These are phyloP conservation scores for Cucumis cinereus DNA, from an alignment of 306 rosid species.

Conservation along the genomic window DNA sequence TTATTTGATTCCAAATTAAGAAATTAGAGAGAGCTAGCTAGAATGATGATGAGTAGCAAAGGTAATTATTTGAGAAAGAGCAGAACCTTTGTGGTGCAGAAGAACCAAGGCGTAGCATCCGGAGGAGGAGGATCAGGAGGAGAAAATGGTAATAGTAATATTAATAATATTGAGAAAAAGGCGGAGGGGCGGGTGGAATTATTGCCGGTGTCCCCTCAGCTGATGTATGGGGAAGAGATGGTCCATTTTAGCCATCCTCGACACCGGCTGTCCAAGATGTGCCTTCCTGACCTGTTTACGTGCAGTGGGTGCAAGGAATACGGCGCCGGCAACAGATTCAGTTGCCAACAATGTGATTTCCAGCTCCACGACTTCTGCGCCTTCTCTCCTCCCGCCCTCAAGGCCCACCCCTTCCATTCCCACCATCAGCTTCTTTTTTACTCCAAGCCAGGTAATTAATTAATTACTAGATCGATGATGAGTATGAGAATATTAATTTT, in stretches of 20 bases:
- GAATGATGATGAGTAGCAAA: background rate
- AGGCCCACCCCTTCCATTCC: conserved; percentile 65
- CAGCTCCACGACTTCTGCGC: conserved; percentile 85
- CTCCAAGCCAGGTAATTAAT: conserved; percentile 38
- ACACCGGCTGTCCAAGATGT: conserved; percentile 39
- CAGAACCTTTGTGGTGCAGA: background rate
- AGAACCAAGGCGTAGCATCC: background rate
- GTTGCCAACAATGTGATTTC: conserved; percentile 56
- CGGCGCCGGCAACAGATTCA: conserved; percentile 72
- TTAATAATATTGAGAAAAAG: conserved; percentile 15
- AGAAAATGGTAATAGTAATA: background rate
- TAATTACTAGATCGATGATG: too few relatives aligned
- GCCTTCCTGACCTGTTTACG: conserved; percentile 39
- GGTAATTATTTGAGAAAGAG: background rate
- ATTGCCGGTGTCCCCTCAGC: conserved; percentile 56
- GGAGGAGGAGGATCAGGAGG: background rate
- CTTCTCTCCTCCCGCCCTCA: conserved; percentile 53
- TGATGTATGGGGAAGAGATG: conserved; percentile 43
- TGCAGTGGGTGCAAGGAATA: conserved; percentile 68
- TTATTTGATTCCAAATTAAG: background rate
- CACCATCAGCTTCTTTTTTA: conserved; percentile 55
- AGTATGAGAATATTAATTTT: too few relatives aligned
- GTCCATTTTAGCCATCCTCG: conserved; percentile 61
- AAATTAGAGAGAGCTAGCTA: background rate
- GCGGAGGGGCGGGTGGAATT: conserved; percentile 20